Percentiles rank a stretch among this genome's conserved stretches.
phyloP scores from a whole-genome alignment of 805 yeast genomes.

The Monosporozyma servazzii region DNA sequence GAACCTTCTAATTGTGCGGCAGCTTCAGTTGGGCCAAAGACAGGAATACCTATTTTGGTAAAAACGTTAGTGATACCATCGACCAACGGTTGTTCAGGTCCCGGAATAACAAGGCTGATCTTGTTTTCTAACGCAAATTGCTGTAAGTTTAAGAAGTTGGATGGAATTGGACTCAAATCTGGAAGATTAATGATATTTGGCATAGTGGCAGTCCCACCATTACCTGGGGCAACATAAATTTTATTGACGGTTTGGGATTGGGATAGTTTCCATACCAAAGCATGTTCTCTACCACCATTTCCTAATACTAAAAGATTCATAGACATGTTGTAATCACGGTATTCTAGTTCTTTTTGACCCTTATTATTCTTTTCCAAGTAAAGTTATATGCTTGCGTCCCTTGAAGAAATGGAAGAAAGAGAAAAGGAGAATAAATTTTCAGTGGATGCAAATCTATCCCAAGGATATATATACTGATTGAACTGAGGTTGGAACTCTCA shows the following conservation, averaged over 20 bases:
- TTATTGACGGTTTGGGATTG: slow-evolving; percentile 65
- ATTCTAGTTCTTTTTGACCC: too few species aligned
- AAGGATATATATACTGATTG: too few species aligned
- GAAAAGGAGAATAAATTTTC: background rate
- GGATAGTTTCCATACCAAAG: slow-evolving; percentile 81
- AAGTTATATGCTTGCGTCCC: too few species aligned
- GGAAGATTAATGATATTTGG: slow-evolving; percentile 61
- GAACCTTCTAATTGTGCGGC: slow-evolving; percentile 97
- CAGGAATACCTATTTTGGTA: slow-evolving; percentile 80
- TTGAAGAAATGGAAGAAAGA: background rate
- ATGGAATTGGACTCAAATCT: slow-evolving; percentile 47
- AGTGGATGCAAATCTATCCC: too few species aligned
- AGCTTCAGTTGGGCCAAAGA: slow-evolving; percentile 86
- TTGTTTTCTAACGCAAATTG: slow-evolving; percentile 62
- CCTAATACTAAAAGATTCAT: slow-evolving; percentile 79
- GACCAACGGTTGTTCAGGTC: slow-evolving; percentile 98
- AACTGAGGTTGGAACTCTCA: background rate
- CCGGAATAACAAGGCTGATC: slow-evolving; percentile 78
- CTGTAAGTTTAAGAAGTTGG: slow-evolving; percentile 61
- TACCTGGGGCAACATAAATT: slow-evolving; percentile 92
- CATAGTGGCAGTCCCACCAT: slow-evolving; percentile 72
- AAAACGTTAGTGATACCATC: slow-evolving; percentile 79
- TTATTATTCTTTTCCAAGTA: too few species aligned
- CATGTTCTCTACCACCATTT: slow-evolving; percentile 99
- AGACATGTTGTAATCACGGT: slow-evolving; percentile 3